Evolutionary conservation across 2,329 filamentous ascomycete species (phyloP), one percentile per base, ranked within the genome.

Genomic region (Fusarium udum): DNA sequence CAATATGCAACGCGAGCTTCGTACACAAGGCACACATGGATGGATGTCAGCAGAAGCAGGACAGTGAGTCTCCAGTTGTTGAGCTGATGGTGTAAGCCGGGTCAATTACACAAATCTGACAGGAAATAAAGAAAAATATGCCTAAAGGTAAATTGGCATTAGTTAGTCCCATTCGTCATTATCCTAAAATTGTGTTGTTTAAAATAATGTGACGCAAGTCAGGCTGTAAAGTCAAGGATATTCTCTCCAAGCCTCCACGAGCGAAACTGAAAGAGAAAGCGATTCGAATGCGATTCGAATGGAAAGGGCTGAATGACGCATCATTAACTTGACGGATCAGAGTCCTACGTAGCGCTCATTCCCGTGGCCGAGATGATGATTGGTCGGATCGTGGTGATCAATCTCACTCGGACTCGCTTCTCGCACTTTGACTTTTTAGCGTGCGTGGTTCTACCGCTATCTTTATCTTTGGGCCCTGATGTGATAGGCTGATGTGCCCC

Each of bases 341-440:
- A 37, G 51, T 28, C 31, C 26, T 36, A 49, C 31, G 31, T 18
- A 36, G 13, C 55, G 39, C 24, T 57, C 51, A 31, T 39, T 61
- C 22, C 60, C 34, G 37, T 22, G 11, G 26, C 12, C 16, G 32
- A 32, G 45, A 31, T 51, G 11, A 1, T 65, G 51, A 69, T 69
- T 69, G 67, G 67, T 26, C n/a, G 36, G 18, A 24, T n/a, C 26
- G 7, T 26, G 22, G 24, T 48, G 42, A 61, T 43, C 31, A 53
- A 26, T 45, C 31, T 42, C 34, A 56, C 32, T 69, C 67, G 66
- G 66, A 69, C 59, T 69, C 67, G 67, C 67, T 65, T 60, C 46
- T 69, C 65, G 65, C 58, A 64, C 39, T 61, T 43, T 51, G 31
- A 14, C 48, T 51, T 52, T 39, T 24, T 61, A 39, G 62, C 52